Conservation (phyloP, 805 yeast genomes). For the Wickerhamiella kurtzmanii region DNA sequence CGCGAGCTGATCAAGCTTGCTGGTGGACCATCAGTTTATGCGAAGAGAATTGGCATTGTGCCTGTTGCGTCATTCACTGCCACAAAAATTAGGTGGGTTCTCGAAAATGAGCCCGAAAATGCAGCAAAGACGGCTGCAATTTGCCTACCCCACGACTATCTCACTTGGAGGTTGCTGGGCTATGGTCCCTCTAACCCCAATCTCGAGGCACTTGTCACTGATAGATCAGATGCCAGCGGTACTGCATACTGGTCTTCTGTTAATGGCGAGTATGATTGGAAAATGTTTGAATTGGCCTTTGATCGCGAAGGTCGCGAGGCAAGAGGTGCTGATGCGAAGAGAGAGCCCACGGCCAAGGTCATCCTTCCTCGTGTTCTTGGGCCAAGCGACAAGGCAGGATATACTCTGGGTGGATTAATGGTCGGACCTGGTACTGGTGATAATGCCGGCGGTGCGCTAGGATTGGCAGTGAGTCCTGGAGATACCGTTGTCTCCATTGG, state of each 20-base stretch:
- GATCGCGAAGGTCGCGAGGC: constrained; percentile 18
- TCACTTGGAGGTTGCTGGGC: constrained; percentile 19
- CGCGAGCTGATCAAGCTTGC: constrained; percentile 13
- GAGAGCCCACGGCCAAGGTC: constrained; percentile 7
- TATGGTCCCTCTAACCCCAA: constrained; percentile 18
- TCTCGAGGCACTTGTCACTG: constrained; percentile 18
- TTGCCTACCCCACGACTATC: constrained; percentile 20
- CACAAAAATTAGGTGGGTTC: constrained; percentile 18
- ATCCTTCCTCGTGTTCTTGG: constrained; percentile 17
- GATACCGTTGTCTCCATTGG: constrained; percentile 19
- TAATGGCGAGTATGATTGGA: constrained; percentile 13
- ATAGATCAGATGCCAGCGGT: constrained; percentile 20
- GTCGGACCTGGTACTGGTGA: constrained; percentile 21
- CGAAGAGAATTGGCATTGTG: constrained; percentile 17
- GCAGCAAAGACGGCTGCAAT: constrained; percentile 17
- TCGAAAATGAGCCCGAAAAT: constrained; percentile 18
- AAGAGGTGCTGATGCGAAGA: background rate
- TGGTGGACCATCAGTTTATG: constrained; percentile 18
- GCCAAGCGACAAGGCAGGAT: constrained; percentile 12
- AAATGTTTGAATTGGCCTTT: constrained; percentile 16
- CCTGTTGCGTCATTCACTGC: constrained; percentile 21
- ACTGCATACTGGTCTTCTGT: constrained; percentile 20
- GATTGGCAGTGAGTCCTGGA: constrained; percentile 12
- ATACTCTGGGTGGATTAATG: constrained; percentile 6
- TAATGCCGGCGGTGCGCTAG: constrained; percentile 21